phyloP scores from a whole-genome alignment of 192 early-diverging fungal genomes.

The Glomus cerebriforme region DNA sequence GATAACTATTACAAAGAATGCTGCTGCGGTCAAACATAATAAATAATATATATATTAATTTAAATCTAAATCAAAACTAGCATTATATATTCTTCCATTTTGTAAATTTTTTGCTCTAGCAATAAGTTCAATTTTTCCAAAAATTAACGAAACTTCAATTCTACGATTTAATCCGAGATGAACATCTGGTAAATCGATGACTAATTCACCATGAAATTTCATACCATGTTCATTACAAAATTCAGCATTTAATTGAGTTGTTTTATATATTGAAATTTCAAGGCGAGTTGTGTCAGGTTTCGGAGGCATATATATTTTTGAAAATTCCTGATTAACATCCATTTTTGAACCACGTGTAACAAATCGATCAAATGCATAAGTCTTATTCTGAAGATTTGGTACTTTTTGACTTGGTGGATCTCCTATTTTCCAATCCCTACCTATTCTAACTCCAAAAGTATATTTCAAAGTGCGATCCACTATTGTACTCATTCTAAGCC shows the following conservation, averaged over 20 bases:
- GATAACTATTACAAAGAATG: too few species aligned
- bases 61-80: neutral
- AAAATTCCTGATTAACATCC: neutral
- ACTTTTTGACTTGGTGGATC: neutral
- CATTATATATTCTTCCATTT: neutral
- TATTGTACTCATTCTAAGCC: neutral
- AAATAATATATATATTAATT: too few species aligned
- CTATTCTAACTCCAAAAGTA: neutral
- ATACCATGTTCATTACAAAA: slow-evolving; percentile 28
- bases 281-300: neutral
- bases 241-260: neutral
- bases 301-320: neutral
- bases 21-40: too few species aligned
- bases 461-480: neutral
- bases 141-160: slow-evolving; percentile 2
- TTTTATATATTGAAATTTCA: neutral
- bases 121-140: slow-evolving; percentile 18
- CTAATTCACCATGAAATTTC: neutral
- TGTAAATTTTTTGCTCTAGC: slow-evolving; percentile 16
- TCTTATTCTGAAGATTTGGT: too few species aligned
- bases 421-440: neutral
- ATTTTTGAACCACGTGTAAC: neutral
- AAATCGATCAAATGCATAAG: neutral
- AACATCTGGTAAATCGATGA: neutral
- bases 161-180: neutral